A percentile compares a stretch with the other conserved stretches of the same genome.
Evolutionary conservation across 768 basidiomycete genomes (phyloP).

Genomic region (Rubroboletus pulcherrimus): DNA sequence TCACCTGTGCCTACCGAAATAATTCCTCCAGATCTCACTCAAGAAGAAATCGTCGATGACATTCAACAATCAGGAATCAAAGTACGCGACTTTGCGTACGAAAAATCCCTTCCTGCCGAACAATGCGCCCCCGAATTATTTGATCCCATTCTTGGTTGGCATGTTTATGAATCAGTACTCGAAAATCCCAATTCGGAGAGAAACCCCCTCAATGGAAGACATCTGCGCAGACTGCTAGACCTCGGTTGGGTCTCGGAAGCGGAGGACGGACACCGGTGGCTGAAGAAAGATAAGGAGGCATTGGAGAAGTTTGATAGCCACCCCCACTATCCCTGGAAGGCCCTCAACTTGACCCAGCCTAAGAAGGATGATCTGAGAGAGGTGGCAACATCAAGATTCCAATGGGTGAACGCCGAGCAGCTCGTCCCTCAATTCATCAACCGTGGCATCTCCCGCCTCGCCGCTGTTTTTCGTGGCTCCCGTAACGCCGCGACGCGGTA

Average conservation of each 20-base stretch:
- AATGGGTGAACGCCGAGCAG: conserved; percentile 31
- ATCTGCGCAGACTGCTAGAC: conserved; percentile 29
- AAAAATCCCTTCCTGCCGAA: conserved; percentile 13
- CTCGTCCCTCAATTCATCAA: conserved; percentile 24
- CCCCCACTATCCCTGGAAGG: conserved; percentile 27
- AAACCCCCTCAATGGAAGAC: conserved; percentile 18
- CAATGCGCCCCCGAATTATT: conserved; percentile 26
- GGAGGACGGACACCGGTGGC: conserved; percentile 24
- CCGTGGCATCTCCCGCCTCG: conserved; percentile 19
- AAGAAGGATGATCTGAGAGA: conserved; percentile 24
- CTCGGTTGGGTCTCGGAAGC: conserved; percentile 27
- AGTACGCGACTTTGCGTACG: conserved; percentile 32
- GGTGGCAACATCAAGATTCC: conserved; percentile 27
- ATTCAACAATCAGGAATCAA: conserved; percentile 28
- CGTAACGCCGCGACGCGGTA: conserved; percentile 1
- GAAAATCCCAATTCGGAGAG: conserved; percentile 18
- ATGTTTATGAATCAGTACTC: conserved; percentile 28
- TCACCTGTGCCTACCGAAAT: conserved; percentile 34
- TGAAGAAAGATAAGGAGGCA: conserved; percentile 23
- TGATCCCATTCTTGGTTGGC: conserved; percentile 30
- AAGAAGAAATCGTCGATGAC: conserved; percentile 32
- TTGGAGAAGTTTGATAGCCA: conserved; percentile 25
- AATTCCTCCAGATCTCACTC: conserved; percentile 31
- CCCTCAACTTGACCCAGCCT: conserved; percentile 22
- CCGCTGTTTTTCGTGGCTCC: conserved; percentile 12